These are phyloP conservation scores for Moesziomyces sp. DNA, from an alignment of 1,284 basidiomycete species.

Conservation along the genomic window DNA sequence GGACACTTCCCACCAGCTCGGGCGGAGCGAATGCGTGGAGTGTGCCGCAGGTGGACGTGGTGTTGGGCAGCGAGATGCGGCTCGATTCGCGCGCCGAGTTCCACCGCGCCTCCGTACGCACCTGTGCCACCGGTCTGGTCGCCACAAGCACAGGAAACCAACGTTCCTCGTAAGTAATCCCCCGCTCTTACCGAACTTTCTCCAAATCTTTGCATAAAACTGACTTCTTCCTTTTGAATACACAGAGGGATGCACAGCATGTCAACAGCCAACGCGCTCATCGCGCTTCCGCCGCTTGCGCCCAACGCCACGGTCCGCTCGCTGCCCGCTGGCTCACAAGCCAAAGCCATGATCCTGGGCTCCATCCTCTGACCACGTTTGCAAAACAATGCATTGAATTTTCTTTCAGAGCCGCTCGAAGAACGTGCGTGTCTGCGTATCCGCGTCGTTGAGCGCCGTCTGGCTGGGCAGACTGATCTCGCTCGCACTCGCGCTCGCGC, in stretches of 20 bases:
- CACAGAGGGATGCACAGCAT: slow-evolving; percentile 61
- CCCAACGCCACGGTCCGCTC: background rate
- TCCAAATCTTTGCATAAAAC: too few relatives aligned
- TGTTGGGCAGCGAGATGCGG: slow-evolving; percentile 75
- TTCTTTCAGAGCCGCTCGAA: slow-evolving; percentile 10
- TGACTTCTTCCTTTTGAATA: too few relatives aligned
- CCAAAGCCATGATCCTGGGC: slow-evolving; percentile 46
- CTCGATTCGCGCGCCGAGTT: slow-evolving; percentile 83
- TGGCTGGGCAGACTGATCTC: slow-evolving; percentile 17
- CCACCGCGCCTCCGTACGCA: slow-evolving; percentile 78
- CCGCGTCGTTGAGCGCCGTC: slow-evolving; percentile 3
- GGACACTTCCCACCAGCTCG: slow-evolving; percentile 2
- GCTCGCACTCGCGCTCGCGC: background rate
- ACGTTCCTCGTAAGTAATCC: slow-evolving; percentile 53
- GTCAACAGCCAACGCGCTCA: slow-evolving; percentile 58
- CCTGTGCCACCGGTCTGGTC: slow-evolving; percentile 71
- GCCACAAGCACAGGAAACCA: slow-evolving; percentile 72
- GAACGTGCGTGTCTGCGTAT: slow-evolving; percentile 18
- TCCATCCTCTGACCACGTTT: slow-evolving; percentile 10
- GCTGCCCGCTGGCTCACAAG: slow-evolving; percentile 13
- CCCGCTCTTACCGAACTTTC: too few relatives aligned
- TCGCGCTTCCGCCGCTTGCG: slow-evolving; percentile 46
- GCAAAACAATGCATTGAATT: too few relatives aligned
- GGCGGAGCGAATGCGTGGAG: slow-evolving; percentile 70
- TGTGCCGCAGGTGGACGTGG: slow-evolving; percentile 76